These are phyloP conservation scores for Hymenoscyphus salicellus DNA, from an alignment of 2,329 filamentous ascomycete genomes.

Conservation along the genomic window DNA sequence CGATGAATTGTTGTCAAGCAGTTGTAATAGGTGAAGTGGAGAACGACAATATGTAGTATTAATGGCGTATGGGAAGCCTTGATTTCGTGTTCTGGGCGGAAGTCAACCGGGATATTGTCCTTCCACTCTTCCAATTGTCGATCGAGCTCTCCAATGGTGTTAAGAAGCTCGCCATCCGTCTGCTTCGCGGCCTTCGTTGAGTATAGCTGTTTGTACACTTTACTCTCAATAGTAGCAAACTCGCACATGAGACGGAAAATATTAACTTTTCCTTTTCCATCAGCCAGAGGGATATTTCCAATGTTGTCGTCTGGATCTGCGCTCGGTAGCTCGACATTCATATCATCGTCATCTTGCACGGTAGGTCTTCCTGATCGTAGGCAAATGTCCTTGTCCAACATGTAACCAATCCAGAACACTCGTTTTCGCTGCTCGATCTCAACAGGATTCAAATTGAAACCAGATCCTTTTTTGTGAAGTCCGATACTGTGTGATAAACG, in stretches of 20 bases:
- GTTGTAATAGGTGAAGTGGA: conserved; percentile 98
- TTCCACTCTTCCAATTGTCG: conserved; percentile 92
- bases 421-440: conserved; percentile 88
- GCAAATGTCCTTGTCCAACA: conserved; percentile 72
- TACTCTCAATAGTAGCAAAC: conserved; percentile 87
- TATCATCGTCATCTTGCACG: conserved; percentile 74
- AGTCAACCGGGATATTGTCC: conserved; percentile 89
- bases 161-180: conserved; percentile 86
- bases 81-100: conserved; percentile 95
- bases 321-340: conserved; percentile 94
- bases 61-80: conserved; percentile 87
- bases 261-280: conserved; percentile 90
- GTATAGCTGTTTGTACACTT: conserved; percentile 90
- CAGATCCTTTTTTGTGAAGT: conserved; percentile 86
- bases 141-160: conserved; percentile 93
- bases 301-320: conserved; percentile 89
- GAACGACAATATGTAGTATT: conserved; percentile 88
- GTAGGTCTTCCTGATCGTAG: conserved; percentile 69
- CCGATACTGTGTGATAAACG: conserved; percentile 90
- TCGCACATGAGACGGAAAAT: conserved; percentile 90
- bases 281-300: conserved; percentile 85
- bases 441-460: conserved; percentile 88
- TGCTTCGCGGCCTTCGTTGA: conserved; percentile 89
- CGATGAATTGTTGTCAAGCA: conserved; percentile 96
- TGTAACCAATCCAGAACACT: conserved; percentile 75